Conservation (phyloP, 1,284 basidiomycete genomes). For the Cutaneotrichosporon sp. region DNA sequence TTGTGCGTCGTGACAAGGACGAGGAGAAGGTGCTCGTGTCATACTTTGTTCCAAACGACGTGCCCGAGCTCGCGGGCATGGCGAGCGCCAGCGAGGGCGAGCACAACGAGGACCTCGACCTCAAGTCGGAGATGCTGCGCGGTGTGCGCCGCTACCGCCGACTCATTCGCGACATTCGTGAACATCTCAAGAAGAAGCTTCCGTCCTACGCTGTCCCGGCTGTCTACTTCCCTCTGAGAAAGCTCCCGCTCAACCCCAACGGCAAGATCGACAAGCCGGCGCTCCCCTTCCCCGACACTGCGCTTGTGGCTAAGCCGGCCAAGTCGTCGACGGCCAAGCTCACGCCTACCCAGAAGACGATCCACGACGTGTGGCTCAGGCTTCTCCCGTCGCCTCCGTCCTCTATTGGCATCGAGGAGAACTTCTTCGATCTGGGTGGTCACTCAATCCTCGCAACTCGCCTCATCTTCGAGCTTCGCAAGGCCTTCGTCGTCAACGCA, state of each 20-base stretch:
- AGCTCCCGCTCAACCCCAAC: slow-evolving; percentile 98
- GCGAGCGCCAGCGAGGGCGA: slow-evolving; percentile 62
- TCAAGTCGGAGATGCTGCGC: slow-evolving; percentile 56
- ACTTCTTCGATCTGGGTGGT: slow-evolving; percentile 97
- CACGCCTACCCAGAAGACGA: slow-evolving; percentile 70
- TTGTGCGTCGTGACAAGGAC: slow-evolving; percentile 96
- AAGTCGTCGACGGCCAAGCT: slow-evolving; percentile 43
- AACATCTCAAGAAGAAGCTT: slow-evolving; percentile 94
- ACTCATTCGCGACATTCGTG: slow-evolving; percentile 88
- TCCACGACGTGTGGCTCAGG: slow-evolving; percentile 75
- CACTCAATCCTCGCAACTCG: slow-evolving; percentile 98
- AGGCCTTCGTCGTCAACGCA: slow-evolving; percentile 83
- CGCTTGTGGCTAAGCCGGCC: slow-evolving; percentile 57
- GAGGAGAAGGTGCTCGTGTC: slow-evolving; percentile 98
- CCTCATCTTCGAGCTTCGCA: slow-evolving; percentile 94
- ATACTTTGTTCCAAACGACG: slow-evolving; percentile 91
- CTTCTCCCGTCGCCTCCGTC: slow-evolving; percentile 77
- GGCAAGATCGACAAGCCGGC: slow-evolving; percentile 99
- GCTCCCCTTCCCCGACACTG: slow-evolving; percentile 97
- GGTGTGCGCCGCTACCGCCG: slow-evolving; percentile 77
- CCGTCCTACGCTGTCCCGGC: slow-evolving; percentile 90
- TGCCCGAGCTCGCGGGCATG: slow-evolving; percentile 63
- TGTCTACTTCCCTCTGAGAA: slow-evolving; percentile 87
- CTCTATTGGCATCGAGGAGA: slow-evolving; percentile 81
- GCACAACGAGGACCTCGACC: slow-evolving; percentile 55